Evolutionary conservation across 2,329 filamentous ascomycete genomes (phyloP).

Genomic region (Tympanopsis confertula): DNA sequence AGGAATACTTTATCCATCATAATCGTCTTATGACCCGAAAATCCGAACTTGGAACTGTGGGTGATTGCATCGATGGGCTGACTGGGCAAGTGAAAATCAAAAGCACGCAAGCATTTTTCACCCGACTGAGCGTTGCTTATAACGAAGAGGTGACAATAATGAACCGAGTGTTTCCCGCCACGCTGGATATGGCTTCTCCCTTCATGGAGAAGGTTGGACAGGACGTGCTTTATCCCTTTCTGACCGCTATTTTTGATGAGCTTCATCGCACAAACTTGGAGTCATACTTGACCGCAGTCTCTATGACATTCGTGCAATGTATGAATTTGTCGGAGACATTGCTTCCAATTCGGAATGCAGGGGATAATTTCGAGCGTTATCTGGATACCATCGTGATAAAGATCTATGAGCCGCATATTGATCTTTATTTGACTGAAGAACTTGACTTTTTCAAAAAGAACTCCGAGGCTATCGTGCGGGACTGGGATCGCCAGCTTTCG

Average conservation of each 20-base stretch:
- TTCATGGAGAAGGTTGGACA: slow-evolving; percentile 76
- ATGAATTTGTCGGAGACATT: slow-evolving; percentile 66
- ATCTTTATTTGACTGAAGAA: slow-evolving; percentile 85
- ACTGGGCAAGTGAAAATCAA: slow-evolving; percentile 63
- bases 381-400: slow-evolving; percentile 38
- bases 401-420: slow-evolving; percentile 84
- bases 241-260: slow-evolving; percentile 77
- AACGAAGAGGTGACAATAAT: slow-evolving; percentile 77
- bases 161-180: slow-evolving; percentile 67
- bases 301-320: slow-evolving; percentile 78
- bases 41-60: slow-evolving; percentile 59
- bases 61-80: slow-evolving; percentile 67
- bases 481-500: slow-evolving; percentile 84
- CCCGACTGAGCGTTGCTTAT: slow-evolving; percentile 58
- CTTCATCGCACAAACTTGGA: slow-evolving; percentile 64
- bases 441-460: slow-evolving; percentile 71
- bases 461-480: slow-evolving; percentile 64
- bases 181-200: slow-evolving; percentile 59
- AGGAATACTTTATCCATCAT: slow-evolving; percentile 81
- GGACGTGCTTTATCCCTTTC: slow-evolving; percentile 76
- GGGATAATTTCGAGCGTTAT: slow-evolving; percentile 37
- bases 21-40: slow-evolving; percentile 72
- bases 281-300: slow-evolving; percentile 74
- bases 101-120: slow-evolving; percentile 74
- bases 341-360: slow-evolving; percentile 40